Conservation (phyloP, 768 basidiomycete genomes). For the Kwoniella pini region DNA sequence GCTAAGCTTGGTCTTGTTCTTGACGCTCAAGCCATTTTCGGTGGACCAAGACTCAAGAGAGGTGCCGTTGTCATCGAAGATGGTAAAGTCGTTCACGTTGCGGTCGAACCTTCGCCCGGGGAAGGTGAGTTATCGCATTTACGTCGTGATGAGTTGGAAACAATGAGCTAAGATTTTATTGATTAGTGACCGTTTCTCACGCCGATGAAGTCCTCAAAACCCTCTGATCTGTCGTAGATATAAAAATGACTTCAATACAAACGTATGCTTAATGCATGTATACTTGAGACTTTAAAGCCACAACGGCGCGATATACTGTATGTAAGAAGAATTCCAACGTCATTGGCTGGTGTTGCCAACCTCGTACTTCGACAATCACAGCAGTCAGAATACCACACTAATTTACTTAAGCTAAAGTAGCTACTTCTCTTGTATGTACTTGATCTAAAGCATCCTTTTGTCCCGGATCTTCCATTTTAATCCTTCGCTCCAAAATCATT, state of each 20-base stretch:
- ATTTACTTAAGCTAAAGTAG: too few species aligned
- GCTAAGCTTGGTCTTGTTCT: constrained; percentile 64
- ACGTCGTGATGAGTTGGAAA: neutral
- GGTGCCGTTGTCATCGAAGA: constrained; percentile 59
- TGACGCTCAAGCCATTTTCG: constrained; percentile 66
- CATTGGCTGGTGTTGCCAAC: too few species aligned
- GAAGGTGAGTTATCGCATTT: constrained; percentile 40
- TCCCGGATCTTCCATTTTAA: neutral
- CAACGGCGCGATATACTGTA: too few species aligned
- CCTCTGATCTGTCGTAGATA: constrained; percentile 27
- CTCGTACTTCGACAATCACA: too few species aligned
- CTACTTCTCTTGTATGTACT: neutral
- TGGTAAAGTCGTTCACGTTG: constrained; percentile 68
- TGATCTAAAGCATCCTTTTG: neutral
- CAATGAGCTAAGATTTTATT: neutral
- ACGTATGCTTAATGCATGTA: too few species aligned
- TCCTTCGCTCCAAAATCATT: neutral
- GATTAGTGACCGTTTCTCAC: constrained; percentile 60
- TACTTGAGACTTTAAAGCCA: too few species aligned
- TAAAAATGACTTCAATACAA: too few species aligned
- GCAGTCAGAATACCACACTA: too few species aligned
- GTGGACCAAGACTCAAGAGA: constrained; percentile 68
- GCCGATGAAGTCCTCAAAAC: constrained; percentile 59
- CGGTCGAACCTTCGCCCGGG: constrained; percentile 60
- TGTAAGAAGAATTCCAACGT: too few species aligned